Evolutionary conservation across 768 basidiomycete genomes (phyloP).

Genomic region (Termitomyces sp.): DNA sequence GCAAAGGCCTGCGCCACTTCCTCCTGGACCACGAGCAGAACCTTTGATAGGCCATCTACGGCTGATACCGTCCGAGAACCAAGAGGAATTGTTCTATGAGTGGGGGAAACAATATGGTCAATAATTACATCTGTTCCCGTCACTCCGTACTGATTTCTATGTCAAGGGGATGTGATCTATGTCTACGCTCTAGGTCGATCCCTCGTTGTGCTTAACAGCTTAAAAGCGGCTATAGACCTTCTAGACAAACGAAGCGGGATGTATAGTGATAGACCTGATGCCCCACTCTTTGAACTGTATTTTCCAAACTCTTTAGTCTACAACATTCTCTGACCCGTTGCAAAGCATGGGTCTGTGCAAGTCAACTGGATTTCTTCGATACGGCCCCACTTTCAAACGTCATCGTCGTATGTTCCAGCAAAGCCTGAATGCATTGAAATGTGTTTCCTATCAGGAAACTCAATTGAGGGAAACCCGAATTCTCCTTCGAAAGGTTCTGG

Average conservation of each 20-base stretch:
- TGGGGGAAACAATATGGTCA: neutral
- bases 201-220: constrained; percentile 13
- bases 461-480: constrained; percentile 22
- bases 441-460: constrained; percentile 15
- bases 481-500: constrained; percentile 23
- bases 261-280: constrained; percentile 12
- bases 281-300: constrained; percentile 16
- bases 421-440: constrained; percentile 12
- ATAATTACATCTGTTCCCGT: too few relatives aligned
- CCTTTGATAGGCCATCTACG: constrained; percentile 15
- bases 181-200: constrained; percentile 6
- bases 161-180: constrained; percentile 12
- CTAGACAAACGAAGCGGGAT: constrained; percentile 11
- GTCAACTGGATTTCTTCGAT: constrained; percentile 7
- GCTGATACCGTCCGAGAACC: constrained; percentile 4
- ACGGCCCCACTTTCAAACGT: constrained; percentile 13
- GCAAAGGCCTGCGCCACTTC: constrained; percentile 3
- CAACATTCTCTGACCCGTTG: neutral
- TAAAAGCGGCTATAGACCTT: constrained; percentile 10
- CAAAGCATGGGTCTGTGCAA: constrained; percentile 13
- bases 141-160: neutral
- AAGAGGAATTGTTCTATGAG: constrained; percentile 10
- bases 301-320: neutral
- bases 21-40: constrained; percentile 14
- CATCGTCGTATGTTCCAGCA: constrained; percentile 15